Conservation (phyloP, 495 filamentous ascomycete genomes). For the Lophiotrema nucula region DNA sequence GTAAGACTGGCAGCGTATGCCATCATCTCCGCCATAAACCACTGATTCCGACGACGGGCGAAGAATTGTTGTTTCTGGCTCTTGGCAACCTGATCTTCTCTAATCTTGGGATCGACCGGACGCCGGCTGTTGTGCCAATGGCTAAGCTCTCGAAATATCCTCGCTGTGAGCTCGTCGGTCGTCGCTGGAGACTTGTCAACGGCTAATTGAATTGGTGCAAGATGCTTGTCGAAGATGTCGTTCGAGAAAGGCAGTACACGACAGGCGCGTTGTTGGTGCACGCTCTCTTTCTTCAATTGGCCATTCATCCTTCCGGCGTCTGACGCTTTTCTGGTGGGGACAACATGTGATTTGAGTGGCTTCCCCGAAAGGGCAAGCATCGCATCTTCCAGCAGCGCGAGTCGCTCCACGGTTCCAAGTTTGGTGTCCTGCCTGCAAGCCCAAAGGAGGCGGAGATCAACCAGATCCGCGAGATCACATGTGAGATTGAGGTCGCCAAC, state of each 20-base stretch:
- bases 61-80: conserved; percentile 32
- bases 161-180: conserved; percentile 22
- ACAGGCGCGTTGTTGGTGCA: conserved; percentile 17
- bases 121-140: conserved; percentile 67
- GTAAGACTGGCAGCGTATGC: conserved; percentile 71
- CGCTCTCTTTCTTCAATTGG: background rate
- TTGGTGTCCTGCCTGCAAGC: conserved; percentile 17
- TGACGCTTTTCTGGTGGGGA: background rate
- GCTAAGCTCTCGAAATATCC: conserved; percentile 56
- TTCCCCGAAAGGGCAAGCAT: background rate
- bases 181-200: conserved; percentile 34
- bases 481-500: background rate
- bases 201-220: conserved; percentile 53
- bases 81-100: conserved; percentile 20
- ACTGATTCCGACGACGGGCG: conserved; percentile 49
- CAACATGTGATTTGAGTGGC: background rate
- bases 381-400: conserved; percentile 17
- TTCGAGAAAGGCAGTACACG: conserved; percentile 62
- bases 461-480: conserved; percentile 58
- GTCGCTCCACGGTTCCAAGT: background rate
- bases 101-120: conserved; percentile 43
- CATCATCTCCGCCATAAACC: conserved; percentile 61
- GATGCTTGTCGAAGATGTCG: conserved; percentile 56
- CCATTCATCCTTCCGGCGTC: too few relatives aligned
- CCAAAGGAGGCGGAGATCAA: conserved; percentile 65